Conservation (phyloP, 2,329 filamentous ascomycete species). For the Thermomyces lanuginosus region DNA sequence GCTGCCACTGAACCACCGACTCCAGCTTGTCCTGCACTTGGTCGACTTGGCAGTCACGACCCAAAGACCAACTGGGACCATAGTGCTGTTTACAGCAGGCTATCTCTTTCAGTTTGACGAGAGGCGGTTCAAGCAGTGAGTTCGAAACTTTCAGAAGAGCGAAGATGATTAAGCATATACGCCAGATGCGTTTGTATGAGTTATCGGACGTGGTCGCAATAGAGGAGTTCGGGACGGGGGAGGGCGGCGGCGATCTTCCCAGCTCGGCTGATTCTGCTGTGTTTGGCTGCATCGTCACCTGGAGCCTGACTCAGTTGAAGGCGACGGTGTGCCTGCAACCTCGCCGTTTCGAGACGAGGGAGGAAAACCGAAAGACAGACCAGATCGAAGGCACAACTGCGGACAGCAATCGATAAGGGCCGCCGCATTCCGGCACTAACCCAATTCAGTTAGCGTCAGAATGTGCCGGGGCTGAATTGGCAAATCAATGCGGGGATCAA, state of each 20-base stretch:
- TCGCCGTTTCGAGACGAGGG: too few relatives aligned
- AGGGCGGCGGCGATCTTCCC: not conserved
- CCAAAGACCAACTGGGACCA: conserved; percentile 5
- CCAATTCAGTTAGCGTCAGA: too few relatives aligned
- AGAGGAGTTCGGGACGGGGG: conserved; percentile 1
- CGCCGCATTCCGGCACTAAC: too few relatives aligned
- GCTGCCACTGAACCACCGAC: conserved; percentile 5
- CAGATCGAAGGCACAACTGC: too few relatives aligned
- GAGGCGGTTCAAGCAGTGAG: conserved; percentile 5
- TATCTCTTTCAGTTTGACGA: conserved; percentile 5
- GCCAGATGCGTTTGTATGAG: conserved; percentile 4
- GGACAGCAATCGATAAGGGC: too few relatives aligned
- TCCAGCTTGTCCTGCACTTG: conserved; percentile 5
- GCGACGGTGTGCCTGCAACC: too few relatives aligned
- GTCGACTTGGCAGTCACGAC: conserved; percentile 6
- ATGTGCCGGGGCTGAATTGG: too few relatives aligned
- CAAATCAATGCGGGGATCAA: too few relatives aligned
- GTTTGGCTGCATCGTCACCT: not conserved
- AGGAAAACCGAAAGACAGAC: too few relatives aligned
- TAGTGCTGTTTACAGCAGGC: conserved; percentile 5
- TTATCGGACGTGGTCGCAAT: not conserved
- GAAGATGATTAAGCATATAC: conserved; percentile 5
- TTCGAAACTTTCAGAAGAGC: conserved; percentile 6
- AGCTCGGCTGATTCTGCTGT: not conserved
- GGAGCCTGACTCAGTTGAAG: too few relatives aligned